Conservation (phyloP, 2,329 filamentous ascomycete genomes). For the Chaetothyriales sp. region DNA sequence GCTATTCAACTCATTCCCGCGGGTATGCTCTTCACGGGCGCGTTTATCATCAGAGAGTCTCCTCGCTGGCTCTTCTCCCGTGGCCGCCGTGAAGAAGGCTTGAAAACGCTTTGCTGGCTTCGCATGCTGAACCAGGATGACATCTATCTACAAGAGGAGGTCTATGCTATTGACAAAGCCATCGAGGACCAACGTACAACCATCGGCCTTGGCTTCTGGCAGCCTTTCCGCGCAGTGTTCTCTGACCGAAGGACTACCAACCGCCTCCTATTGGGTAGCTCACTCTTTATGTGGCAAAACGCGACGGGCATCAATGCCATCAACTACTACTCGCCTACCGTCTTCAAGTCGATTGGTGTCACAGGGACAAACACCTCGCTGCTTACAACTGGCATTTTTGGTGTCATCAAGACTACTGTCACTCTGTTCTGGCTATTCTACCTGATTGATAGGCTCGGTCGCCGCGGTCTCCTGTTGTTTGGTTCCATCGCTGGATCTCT, state of each 20-base stretch:
- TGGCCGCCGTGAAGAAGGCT: constrained; percentile 53
- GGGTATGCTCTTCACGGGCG: constrained; percentile 36
- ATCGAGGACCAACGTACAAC: constrained; percentile 49
- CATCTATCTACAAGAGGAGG: constrained; percentile 59
- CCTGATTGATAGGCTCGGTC: constrained; percentile 52
- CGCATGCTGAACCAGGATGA: constrained; percentile 29
- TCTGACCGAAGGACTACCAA: constrained; percentile 48
- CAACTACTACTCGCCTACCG: constrained; percentile 60
- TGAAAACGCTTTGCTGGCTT: constrained; percentile 38
- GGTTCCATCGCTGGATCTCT: constrained; percentile 50
- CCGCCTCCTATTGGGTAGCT: constrained; percentile 58
- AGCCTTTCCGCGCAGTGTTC: constrained; percentile 48
- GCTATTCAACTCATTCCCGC: constrained; percentile 29
- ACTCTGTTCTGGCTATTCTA: constrained; percentile 58
- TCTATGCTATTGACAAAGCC: constrained; percentile 56
- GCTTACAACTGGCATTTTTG: constrained; percentile 62
- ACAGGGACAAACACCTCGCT: constrained; percentile 45
- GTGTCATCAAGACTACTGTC: constrained; percentile 58
- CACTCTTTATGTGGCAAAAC: constrained; percentile 71
- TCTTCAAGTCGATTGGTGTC: constrained; percentile 54
- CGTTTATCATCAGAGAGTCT: constrained; percentile 49
- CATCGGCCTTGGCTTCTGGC: constrained; percentile 61
- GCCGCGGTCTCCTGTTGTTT: constrained; percentile 50
- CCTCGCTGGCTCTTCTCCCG: constrained; percentile 59
- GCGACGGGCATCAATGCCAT: constrained; percentile 56